These are phyloP conservation scores for Plasmodium gonderi DNA, from an alignment of 169 alveolate species.

Conservation along the genomic window DNA sequence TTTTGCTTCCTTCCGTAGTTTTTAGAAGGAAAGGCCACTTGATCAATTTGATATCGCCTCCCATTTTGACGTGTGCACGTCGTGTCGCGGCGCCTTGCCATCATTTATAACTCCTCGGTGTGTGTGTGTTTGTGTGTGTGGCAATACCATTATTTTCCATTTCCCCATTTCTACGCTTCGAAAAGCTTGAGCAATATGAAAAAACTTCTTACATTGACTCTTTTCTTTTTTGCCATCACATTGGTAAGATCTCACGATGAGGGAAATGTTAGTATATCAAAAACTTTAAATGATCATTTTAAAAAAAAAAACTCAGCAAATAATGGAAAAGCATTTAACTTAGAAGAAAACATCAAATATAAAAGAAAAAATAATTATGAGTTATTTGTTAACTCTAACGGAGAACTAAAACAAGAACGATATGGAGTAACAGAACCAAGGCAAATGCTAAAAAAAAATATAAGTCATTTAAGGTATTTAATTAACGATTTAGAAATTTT, in stretches of 20 bases:
- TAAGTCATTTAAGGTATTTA: conserved; percentile 19
- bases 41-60: not conserved
- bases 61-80: not conserved
- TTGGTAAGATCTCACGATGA: conserved; percentile 7
- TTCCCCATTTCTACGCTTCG: not conserved
- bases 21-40: too few species aligned
- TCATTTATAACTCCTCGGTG: too few species aligned
- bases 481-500: conserved; percentile 52
- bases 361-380: conserved; percentile 67
- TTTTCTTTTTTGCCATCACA: conserved; percentile 22
- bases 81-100: not conserved
- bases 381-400: conserved; percentile 6
- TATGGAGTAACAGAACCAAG: conserved; percentile 57
- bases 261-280: not conserved
- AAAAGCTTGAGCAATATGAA: conserved; percentile 38
- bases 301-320: not conserved
- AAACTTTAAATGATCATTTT: not conserved
- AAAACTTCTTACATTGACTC: not conserved
- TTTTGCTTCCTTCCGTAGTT: too few species aligned
- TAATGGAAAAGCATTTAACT: conserved; percentile 25
- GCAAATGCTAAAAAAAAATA: conserved; percentile 32
- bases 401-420: conserved; percentile 35
- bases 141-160: not conserved
- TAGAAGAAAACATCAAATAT: conserved; percentile 33
- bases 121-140: too few species aligned